phyloP scores from a whole-genome alignment of 2,329 filamentous ascomycete species.

The Aureobasidium subglaciale region DNA sequence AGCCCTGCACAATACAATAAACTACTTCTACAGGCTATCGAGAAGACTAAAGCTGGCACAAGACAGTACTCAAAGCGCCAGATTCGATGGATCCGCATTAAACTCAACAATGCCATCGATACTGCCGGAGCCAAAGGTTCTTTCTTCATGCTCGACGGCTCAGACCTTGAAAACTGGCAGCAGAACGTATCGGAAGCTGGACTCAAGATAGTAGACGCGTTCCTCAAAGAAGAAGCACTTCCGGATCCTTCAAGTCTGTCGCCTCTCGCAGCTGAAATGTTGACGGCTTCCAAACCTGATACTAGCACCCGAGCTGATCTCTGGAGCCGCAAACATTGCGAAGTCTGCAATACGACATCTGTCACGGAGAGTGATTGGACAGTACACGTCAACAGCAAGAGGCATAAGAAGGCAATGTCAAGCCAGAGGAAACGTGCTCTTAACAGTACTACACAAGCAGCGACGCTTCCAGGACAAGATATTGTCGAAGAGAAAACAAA shows the following conservation, averaged over 20 bases:
- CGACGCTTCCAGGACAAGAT: not conserved
- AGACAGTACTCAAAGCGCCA: conserved; percentile 83
- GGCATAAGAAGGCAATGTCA: conserved; percentile 38
- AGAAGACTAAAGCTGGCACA: conserved; percentile 74
- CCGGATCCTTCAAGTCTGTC: conserved; percentile 51
- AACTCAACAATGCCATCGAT: conserved; percentile 63
- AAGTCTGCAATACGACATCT: conserved; percentile 56
- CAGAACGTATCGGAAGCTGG: conserved; percentile 60
- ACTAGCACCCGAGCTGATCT: conserved; percentile 36
- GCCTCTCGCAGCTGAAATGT: conserved; percentile 47
- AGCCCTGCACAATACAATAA: conserved; percentile 41
- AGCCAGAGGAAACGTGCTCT: conserved; percentile 18
- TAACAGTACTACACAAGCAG: not conserved
- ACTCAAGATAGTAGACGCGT: conserved; percentile 52
- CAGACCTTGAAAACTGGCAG: conserved; percentile 56
- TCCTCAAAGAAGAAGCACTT: conserved; percentile 53
- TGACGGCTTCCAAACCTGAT: conserved; percentile 49
- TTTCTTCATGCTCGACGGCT: conserved; percentile 77
- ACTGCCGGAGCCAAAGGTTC: conserved; percentile 47
- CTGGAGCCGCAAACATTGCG: conserved; percentile 56
- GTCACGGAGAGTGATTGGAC: conserved; percentile 53
- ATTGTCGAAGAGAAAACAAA: not conserved
- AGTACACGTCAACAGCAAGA: conserved; percentile 48
- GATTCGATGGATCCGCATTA: conserved; percentile 77
- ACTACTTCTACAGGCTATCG: conserved; percentile 55